Percentiles rank a stretch among this genome's conserved stretches.
Conservation (phyloP, 441 rosid species). For the Viola pubescens region DNA sequence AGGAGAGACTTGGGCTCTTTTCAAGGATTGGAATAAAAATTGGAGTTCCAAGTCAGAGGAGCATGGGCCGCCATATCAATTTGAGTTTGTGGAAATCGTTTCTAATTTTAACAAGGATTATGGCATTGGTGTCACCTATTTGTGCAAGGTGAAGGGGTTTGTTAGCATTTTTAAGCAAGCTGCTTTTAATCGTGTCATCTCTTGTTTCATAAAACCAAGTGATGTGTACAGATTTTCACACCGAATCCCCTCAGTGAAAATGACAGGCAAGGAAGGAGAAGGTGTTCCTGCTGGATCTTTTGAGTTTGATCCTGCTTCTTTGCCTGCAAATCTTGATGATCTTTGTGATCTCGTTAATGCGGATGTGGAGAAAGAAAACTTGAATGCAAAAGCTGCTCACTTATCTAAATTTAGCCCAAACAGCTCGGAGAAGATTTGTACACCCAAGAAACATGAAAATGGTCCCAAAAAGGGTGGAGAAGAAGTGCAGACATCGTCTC, state of each 20-base stretch:
- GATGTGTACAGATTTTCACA: constrained; percentile 58
- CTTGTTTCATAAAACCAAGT: constrained; percentile 24
- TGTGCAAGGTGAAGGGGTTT: constrained; percentile 71
- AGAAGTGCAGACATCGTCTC: no score
- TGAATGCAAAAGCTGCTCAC: constrained; percentile 13
- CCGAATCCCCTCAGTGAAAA: constrained; percentile 41
- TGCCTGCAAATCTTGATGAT: constrained; percentile 31
- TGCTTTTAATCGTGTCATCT: constrained; percentile 18
- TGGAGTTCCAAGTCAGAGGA: constrained; percentile 38
- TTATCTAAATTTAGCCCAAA: background rate
- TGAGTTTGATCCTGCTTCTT: constrained; percentile 63
- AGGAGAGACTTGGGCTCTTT: constrained; percentile 85
- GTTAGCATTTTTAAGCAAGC: constrained; percentile 38
- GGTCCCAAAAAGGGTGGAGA: background rate
- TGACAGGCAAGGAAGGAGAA: constrained; percentile 56
- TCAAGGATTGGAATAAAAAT: constrained; percentile 49
- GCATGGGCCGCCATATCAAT: constrained; percentile 39
- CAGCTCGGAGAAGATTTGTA: background rate
- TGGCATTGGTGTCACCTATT: constrained; percentile 48
- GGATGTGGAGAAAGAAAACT: constrained; percentile 16
- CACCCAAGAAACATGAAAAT: background rate
- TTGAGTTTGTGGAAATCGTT: constrained; percentile 69
- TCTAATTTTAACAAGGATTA: constrained; percentile 30
- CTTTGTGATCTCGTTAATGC: constrained; percentile 17
- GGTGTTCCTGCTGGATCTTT: constrained; percentile 53